These are phyloP conservation scores for Turritis glabra DNA, from an alignment of 345 rosid species.

Conservation along the genomic window DNA sequence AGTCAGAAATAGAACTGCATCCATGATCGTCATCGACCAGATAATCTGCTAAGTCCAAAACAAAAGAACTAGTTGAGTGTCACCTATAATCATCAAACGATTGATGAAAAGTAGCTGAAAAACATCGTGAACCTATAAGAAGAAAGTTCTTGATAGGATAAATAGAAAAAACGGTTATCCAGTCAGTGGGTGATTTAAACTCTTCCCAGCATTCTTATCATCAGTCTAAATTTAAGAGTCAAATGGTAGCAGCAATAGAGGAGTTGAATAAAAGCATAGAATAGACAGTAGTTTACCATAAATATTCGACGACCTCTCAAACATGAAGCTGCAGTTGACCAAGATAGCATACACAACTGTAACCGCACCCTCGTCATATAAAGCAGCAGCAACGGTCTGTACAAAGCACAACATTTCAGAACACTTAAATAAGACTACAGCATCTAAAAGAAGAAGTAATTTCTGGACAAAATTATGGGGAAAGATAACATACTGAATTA, in stretches of 20 bases:
- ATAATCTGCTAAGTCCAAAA: conserved; percentile 60
- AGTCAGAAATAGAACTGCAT: conserved; percentile 94
- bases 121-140: conserved; percentile 13
- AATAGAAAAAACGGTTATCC: not conserved
- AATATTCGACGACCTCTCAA: conserved; percentile 89
- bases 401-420: conserved; percentile 32
- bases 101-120: conserved; percentile 11
- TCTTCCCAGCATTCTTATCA: conserved; percentile 19
- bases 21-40: conserved; percentile 97
- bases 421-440: not conserved
- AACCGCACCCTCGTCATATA: conserved; percentile 89
- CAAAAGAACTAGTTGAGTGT: conserved; percentile 27
- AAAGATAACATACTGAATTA: conserved; percentile 64
- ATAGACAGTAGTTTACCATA: conserved; percentile 58
- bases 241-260: conserved; percentile 1
- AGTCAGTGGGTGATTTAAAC: conserved; percentile 13
- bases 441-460: conserved; percentile 19
- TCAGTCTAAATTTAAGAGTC: conserved; percentile 9
- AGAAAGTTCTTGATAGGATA: conserved; percentile 17
- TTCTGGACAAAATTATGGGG: conserved; percentile 7
- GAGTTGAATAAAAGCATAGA: conserved; percentile 2
- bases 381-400: conserved; percentile 82
- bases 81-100: conserved; percentile 11
- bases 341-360: conserved; percentile 74
- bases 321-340: conserved; percentile 92